Evolutionary conservation across 2,329 filamentous ascomycete species (phyloP).

Genomic region (Scopulariopsis brevicaulis): DNA sequence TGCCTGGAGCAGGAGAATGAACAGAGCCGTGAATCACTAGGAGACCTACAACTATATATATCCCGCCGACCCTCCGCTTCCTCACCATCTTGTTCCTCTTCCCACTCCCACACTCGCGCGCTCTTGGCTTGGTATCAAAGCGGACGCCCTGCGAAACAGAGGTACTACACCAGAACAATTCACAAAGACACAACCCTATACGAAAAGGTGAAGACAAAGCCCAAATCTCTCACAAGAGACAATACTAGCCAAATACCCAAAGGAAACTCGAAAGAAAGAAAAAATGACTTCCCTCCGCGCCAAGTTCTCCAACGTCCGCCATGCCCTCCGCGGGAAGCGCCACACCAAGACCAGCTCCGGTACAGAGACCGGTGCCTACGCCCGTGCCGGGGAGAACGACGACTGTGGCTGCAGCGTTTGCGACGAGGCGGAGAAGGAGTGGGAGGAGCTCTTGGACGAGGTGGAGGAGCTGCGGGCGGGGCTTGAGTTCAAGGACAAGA

Average conservation of each 20-base stretch:
- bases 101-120: too few relatives aligned
- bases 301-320: not conserved
- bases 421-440: too few relatives aligned
- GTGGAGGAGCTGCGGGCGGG: too few relatives aligned
- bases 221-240: not conserved
- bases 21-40: too few relatives aligned
- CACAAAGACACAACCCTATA: not conserved
- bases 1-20: too few relatives aligned
- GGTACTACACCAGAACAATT: not conserved
- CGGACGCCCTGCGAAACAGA: not conserved
- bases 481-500: too few relatives aligned
- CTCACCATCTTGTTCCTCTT: too few relatives aligned
- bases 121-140: too few relatives aligned
- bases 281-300: not conserved
- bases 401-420: not conserved
- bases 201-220: not conserved
- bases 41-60: too few relatives aligned
- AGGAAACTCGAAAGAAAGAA: not conserved
- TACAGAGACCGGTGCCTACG: not conserved
- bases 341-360: not conserved
- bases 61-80: too few relatives aligned
- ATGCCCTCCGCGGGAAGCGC: not conserved
- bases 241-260: not conserved
- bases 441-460: too few relatives aligned
- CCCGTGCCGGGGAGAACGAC: not conserved